These are phyloP conservation scores for Hibiscus tridactylites DNA, from an alignment of 345 rosid species.

Conservation along the genomic window DNA sequence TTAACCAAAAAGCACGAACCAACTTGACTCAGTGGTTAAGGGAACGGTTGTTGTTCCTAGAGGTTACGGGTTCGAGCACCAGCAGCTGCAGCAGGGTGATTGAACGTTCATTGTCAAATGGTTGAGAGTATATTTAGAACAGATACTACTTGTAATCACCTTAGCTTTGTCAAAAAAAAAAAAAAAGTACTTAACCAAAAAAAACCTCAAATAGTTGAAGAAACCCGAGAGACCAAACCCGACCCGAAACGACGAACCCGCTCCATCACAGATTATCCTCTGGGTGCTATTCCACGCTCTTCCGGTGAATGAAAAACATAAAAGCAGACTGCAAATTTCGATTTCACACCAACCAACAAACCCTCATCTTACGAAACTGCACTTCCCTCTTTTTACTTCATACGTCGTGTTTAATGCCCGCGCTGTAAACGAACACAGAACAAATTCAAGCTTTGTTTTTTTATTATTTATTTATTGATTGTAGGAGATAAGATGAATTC, in stretches of 20 bases:
- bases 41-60: no score
- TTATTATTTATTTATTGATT: background rate
- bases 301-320: background rate
- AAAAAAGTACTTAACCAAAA: background rate
- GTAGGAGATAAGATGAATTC: conserved; percentile 39
- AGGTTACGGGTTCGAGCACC: no score
- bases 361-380: conserved; percentile 20
- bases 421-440: background rate
- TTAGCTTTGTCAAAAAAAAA: no score
- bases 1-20: background rate
- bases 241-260: background rate
- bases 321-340: background rate
- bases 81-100: no score
- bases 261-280: conserved; percentile 3
- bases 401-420: conserved; percentile 2
- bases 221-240: background rate
- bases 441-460: background rate
- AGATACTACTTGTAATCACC: no score
- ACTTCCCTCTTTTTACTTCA: background rate
- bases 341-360: conserved; percentile 7
- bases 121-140: no score
- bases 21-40: no score
- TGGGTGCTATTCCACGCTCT: background rate
- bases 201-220: background rate
- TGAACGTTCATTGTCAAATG: no score